phyloP scores from a whole-genome alignment of 2,329 filamentous ascomycete species.

The Tolypocladium sp. region DNA sequence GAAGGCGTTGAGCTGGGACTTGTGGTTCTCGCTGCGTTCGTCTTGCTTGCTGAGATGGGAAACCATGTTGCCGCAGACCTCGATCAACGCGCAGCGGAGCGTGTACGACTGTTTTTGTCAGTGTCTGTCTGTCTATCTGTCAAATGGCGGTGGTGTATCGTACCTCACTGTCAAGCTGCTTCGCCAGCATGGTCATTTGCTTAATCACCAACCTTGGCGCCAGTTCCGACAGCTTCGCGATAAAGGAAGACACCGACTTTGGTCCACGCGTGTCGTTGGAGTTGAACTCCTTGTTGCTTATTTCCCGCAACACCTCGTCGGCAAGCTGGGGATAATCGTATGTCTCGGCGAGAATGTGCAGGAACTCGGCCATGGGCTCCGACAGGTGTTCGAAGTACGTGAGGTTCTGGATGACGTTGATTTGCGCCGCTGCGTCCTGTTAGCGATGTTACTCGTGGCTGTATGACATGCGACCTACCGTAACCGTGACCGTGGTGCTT shows the following conservation, averaged over 20 bases:
- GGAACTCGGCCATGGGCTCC: slow-evolving; percentile 96
- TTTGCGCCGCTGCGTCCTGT: slow-evolving; percentile 67
- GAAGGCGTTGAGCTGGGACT: slow-evolving; percentile 91
- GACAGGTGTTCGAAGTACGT: slow-evolving; percentile 99
- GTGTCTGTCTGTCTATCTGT: background rate
- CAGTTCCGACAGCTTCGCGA: slow-evolving; percentile 86
- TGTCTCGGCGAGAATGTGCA: slow-evolving; percentile 91
- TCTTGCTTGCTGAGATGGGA: slow-evolving; percentile 83
- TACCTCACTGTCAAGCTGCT: slow-evolving; percentile 90
- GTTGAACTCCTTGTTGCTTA: slow-evolving; percentile 97
- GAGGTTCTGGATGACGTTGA: slow-evolving; percentile 92
- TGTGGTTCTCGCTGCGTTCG: slow-evolving; percentile 85
- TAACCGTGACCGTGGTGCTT: slow-evolving; percentile 98
- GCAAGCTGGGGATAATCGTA: slow-evolving; percentile 95
- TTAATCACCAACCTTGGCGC: slow-evolving; percentile 89
- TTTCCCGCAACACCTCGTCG: slow-evolving; percentile 85
- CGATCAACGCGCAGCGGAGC: slow-evolving; percentile 84
- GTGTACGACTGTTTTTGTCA: slow-evolving; percentile 64
- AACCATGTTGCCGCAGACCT: slow-evolving; percentile 95
- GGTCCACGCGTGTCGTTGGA: slow-evolving; percentile 91
- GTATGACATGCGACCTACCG: slow-evolving; percentile 52
- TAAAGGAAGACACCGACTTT: slow-evolving; percentile 91
- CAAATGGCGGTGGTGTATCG: background rate
- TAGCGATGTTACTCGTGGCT: too few species aligned
- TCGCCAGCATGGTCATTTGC: slow-evolving; percentile 91